Base-by-base conservation (phyloP, 139 green algal species). In the Astrephomene gubernaculifera region DNA sequence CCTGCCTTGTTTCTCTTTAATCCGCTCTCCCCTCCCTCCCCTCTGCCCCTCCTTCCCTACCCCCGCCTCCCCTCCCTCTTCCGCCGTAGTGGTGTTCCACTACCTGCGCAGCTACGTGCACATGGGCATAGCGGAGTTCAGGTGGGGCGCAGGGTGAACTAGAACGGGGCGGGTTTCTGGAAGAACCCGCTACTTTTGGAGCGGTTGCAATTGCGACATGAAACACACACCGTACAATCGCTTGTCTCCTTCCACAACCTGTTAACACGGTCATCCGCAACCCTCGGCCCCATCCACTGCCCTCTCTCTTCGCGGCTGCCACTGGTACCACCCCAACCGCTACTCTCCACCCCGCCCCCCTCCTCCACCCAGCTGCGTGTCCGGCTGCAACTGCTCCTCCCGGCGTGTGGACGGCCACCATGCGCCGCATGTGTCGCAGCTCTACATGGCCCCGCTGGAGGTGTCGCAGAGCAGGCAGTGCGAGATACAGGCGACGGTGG, bases 81-180 rank as follows among this genome's bases (percentile, higher is more conserved):
- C 57, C 19, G 19, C 63, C 63, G 5, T 49, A 80, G 75, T 82
- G 2, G 71, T 82, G 57, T 43, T 82, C 19, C 75, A 82, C 54
- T 57, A 82, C 53, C 54, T 82, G 24, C 54, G 57, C 27, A 71
- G 57, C 57, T 82, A 82, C 25, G 57, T 71, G 57, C 75, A 71
- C 57, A 82, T 82, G 75, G 75, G 75, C 25, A 33, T 60, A 12
- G 75, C 57, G 8, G 4, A n/a, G n/a, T 31, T 82, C 36, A 70
- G 57, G 75, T 82, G 14, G 17, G 57, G 57, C 29, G 57, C 19
- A 6, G 9, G 57, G 57, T n/a, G n/a, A n/a, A n/a, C n/a, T n/a
- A n/a, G n/a, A n/a, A n/a, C n/a, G n/a, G n/a, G n/a, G n/a, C n/a
- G n/a, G n/a, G n/a, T n/a, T n/a, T n/a, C n/a, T n/a, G n/a, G n/a